These are phyloP conservation scores for Geotrichum carabidarum DNA, from an alignment of 1,139 yeast species.

Conservation along the genomic window DNA sequence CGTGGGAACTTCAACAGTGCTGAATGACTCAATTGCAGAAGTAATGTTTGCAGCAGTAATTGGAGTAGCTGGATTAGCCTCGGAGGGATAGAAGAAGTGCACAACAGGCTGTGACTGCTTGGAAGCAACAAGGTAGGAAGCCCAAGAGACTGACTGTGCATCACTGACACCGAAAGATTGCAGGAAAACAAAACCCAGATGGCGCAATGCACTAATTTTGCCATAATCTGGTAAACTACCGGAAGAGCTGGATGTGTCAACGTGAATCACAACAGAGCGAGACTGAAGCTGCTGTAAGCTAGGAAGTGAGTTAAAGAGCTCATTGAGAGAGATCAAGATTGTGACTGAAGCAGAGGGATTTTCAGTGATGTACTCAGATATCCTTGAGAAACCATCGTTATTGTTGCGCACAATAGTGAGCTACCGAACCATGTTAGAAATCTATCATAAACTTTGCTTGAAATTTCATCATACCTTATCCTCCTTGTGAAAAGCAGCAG, in stretches of 20 bases:
- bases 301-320: slow-evolving; percentile 58
- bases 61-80: slow-evolving; percentile 15
- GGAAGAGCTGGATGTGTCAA: slow-evolving; percentile 36
- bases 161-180: slow-evolving; percentile 58
- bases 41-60: slow-evolving; percentile 21
- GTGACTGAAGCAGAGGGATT: slow-evolving; percentile 23
- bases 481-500: slow-evolving; percentile 26
- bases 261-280: slow-evolving; percentile 54
- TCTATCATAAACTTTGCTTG: neutral
- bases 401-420: slow-evolving; percentile 42
- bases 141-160: slow-evolving; percentile 48
- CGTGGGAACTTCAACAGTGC: neutral
- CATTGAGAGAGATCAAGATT: slow-evolving; percentile 47
- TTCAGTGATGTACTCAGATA: slow-evolving; percentile 33
- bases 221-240: slow-evolving; percentile 48
- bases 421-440: slow-evolving; percentile 16
- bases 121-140: slow-evolving; percentile 55
- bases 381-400: slow-evolving; percentile 52
- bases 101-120: slow-evolving; percentile 53
- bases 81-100: slow-evolving; percentile 48
- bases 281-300: slow-evolving; percentile 47
- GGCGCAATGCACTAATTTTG: slow-evolving; percentile 63
- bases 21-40: slow-evolving; percentile 23
- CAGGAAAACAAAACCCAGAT: slow-evolving; percentile 57
- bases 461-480: slow-evolving; percentile 11